A percentile compares a stretch with the other conserved stretches of the same genome.
These are phyloP conservation scores for Zygoascus bituminiphila DNA, from an alignment of 805 yeast species.

Conservation along the genomic window DNA sequence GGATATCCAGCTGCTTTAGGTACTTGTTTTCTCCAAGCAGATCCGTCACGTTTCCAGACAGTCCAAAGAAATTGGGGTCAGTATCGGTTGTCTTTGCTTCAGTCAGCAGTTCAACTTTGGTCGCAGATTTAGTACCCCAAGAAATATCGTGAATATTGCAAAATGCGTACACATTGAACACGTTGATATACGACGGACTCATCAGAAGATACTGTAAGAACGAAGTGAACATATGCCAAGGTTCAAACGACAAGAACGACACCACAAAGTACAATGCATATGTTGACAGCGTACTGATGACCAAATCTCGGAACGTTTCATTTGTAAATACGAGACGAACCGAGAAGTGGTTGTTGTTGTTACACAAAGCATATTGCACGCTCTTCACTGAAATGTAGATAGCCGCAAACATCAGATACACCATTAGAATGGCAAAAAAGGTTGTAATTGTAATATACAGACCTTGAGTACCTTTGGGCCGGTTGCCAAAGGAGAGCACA, in stretches of 20 bases:
- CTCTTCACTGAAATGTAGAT: conserved; percentile 70
- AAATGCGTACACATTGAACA: conserved; percentile 87
- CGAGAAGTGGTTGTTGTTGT: conserved; percentile 35
- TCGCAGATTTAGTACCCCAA: conserved; percentile 94
- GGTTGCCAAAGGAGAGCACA: conserved; percentile 85
- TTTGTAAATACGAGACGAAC: conserved; percentile 46
- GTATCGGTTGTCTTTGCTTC: conserved; percentile 64
- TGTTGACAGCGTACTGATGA: conserved; percentile 80
- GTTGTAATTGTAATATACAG: conserved; percentile 68
- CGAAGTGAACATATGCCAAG: conserved; percentile 87
- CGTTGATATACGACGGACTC: conserved; percentile 86
- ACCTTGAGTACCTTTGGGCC: conserved; percentile 81
- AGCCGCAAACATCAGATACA: conserved; percentile 82
- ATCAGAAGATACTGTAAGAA: conserved; percentile 74
- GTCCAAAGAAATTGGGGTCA: conserved; percentile 52
- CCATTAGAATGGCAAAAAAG: conserved; percentile 83
- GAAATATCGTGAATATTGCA: conserved; percentile 94
- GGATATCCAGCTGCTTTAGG: conserved; percentile 50
- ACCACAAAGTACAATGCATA: conserved; percentile 72
- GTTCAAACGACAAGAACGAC: conserved; percentile 76
- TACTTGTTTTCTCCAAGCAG: conserved; percentile 73
- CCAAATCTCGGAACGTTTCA: conserved; percentile 71
- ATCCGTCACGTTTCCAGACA: conserved; percentile 50
- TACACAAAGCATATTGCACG: conserved; percentile 45
- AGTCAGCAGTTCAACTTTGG: conserved; percentile 62